Conservation (phyloP, 495 filamentous ascomycete genomes). For the Letharia lupina region DNA sequence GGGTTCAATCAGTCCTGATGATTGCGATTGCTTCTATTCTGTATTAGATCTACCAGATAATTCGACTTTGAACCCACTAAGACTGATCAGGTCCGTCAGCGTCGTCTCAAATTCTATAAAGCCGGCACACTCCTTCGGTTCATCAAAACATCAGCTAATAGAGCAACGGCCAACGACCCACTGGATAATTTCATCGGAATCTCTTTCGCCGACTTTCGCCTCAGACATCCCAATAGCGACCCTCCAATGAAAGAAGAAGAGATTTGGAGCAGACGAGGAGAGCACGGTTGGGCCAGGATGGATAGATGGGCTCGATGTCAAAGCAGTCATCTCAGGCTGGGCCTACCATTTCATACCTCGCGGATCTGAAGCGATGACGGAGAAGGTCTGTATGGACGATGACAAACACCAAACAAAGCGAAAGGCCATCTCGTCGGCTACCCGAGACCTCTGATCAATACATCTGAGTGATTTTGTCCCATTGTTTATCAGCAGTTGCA, state of each 20-base stretch:
- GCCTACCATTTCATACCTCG: no score
- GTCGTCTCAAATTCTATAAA: conserved; percentile 8
- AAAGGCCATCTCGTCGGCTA: no score
- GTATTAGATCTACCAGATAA: conserved; percentile 8
- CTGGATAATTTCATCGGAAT: conserved; percentile 16
- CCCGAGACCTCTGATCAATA: no score
- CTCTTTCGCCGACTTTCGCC: conserved; percentile 20
- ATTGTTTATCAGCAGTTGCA: no score
- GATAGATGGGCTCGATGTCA: no score
- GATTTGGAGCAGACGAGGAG: no score
- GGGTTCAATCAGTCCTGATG: conserved; percentile 7
- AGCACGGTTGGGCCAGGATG: no score
- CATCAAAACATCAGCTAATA: conserved; percentile 8
- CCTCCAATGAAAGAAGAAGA: not conserved
- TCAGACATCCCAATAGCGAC: conserved; percentile 7
- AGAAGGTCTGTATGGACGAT: no score
- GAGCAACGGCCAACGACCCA: conserved; percentile 8
- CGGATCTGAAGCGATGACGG: no score
- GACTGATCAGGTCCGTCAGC: conserved; percentile 19
- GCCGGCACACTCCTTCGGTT: conserved; percentile 12
- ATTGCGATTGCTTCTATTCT: conserved; percentile 12
- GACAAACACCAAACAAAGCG: no score
- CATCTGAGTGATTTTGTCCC: no score
- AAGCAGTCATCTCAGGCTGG: no score
- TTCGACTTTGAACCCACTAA: not conserved